Conservation (phyloP, 1,284 basidiomycete species). For the Volvariella surrecta region DNA sequence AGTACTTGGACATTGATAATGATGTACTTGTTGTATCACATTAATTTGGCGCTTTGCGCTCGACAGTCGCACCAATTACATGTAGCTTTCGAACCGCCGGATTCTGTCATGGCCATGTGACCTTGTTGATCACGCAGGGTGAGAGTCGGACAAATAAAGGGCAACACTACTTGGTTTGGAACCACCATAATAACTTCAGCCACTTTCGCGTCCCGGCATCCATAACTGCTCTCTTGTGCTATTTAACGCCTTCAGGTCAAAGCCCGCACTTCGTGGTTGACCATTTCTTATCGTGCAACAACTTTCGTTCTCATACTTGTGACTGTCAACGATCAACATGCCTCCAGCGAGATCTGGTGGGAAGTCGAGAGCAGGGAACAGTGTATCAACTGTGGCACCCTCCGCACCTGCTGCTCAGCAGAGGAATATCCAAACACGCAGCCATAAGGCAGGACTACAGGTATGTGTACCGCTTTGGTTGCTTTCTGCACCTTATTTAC, state of each 20-base stretch:
- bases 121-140: no score
- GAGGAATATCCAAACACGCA: constrained; percentile 46
- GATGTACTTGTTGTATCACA: no score
- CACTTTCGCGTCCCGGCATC: constrained; percentile 17
- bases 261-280: constrained; percentile 1
- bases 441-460: constrained; percentile 80
- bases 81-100: no score
- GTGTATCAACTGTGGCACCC: constrained; percentile 14
- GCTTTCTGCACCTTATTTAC: background rate
- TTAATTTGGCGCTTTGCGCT: no score
- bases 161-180: no score
- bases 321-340: constrained; percentile 16
- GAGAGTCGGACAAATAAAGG: no score
- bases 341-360: constrained; percentile 31
- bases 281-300: background rate
- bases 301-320: background rate
- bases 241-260: constrained; percentile 2
- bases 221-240: background rate
- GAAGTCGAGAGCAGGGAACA: constrained; percentile 33
- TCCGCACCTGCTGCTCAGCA: constrained; percentile 12
- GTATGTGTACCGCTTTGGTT: no score
- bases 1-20: no score
- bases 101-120: no score
- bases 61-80: no score
- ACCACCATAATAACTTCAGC: constrained; percentile 7